A percentile compares a stretch with the other conserved stretches of the same genome.
These are phyloP conservation scores for Globisporangium lucens DNA, from an alignment of 352 stramenopile genomes.

Conservation along the genomic window DNA sequence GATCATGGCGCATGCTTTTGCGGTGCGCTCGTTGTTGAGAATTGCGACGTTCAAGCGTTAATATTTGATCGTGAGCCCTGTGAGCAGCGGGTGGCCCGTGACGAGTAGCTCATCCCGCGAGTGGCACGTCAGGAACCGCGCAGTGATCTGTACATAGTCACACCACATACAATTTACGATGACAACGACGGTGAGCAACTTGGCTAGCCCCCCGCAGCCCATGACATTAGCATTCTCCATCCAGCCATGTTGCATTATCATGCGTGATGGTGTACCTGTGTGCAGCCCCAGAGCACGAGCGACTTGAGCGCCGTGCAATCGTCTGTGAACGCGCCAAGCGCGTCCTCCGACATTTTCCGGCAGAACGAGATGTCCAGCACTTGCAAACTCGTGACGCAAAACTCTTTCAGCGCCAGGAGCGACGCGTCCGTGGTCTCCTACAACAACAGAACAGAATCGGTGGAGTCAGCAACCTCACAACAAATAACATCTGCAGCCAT, in stretches of 20 bases:
- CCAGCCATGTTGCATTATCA: neutral
- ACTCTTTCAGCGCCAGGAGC: conserved; percentile 46
- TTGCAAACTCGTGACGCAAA: conserved; percentile 39
- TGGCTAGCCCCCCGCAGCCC: too few species aligned
- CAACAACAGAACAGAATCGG: conserved; percentile 7
- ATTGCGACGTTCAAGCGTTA: conserved; percentile 15
- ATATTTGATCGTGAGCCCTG: conserved; percentile 68
- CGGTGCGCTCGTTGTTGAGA: too few species aligned
- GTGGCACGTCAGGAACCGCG: conserved; percentile 67
- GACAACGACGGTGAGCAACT: neutral
- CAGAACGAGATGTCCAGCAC: conserved; percentile 80
- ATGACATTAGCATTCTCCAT: neutral
- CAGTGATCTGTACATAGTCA: conserved; percentile 44
- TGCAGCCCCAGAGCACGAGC: conserved; percentile 73
- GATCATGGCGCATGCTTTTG: neutral
- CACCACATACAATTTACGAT: neutral
- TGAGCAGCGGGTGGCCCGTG: conserved; percentile 65
- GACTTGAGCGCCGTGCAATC: conserved; percentile 36
- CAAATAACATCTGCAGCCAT: neutral
- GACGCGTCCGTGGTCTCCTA: conserved; percentile 57
- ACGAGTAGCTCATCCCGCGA: conserved; percentile 60
- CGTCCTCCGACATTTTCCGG: conserved; percentile 63
- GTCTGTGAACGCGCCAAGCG: conserved; percentile 59
- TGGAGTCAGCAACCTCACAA: neutral
- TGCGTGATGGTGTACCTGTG: conserved; percentile 33